Conservation (phyloP, 805 yeast genomes). For the Saturnispora serradocipensis region DNA sequence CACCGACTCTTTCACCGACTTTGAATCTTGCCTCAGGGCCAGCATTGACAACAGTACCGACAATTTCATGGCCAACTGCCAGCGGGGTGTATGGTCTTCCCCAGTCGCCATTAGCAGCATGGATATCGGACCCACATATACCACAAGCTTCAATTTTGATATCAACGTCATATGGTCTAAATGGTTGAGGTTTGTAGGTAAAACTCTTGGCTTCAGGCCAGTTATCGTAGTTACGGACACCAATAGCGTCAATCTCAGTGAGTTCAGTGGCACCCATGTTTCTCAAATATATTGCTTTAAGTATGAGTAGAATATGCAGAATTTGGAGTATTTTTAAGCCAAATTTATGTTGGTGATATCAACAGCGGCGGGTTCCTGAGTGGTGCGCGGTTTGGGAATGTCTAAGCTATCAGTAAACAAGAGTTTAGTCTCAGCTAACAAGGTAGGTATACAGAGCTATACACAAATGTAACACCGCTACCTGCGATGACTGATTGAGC, state of each 20-base stretch:
- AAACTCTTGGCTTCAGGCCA: constrained; percentile 16
- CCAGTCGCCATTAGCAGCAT: constrained; percentile 31
- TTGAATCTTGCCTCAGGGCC: constrained; percentile 32
- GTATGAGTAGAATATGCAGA: background rate
- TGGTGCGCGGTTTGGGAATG: background rate
- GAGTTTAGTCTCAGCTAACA: background rate
- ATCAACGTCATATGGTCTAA: constrained; percentile 28
- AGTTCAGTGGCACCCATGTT: background rate
- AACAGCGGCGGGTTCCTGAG: background rate
- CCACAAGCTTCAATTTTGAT: constrained; percentile 40
- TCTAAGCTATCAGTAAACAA: background rate
- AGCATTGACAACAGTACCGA: constrained; percentile 34
- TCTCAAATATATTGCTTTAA: background rate
- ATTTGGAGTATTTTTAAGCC: background rate
- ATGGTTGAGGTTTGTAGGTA: constrained; percentile 13
- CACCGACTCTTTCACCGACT: constrained; percentile 43
- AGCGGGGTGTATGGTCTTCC: constrained; percentile 13
- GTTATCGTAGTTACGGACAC: constrained; percentile 14
- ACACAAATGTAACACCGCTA: no score
- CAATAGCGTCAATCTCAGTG: constrained; percentile 14
- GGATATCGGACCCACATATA: constrained; percentile 44
- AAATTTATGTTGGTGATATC: background rate
- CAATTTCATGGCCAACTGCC: constrained; percentile 40
- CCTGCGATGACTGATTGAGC: no score
- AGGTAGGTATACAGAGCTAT: no score